Conservation (phyloP, 352 stramenopile genomes). For the Aphanomyces astaci region DNA sequence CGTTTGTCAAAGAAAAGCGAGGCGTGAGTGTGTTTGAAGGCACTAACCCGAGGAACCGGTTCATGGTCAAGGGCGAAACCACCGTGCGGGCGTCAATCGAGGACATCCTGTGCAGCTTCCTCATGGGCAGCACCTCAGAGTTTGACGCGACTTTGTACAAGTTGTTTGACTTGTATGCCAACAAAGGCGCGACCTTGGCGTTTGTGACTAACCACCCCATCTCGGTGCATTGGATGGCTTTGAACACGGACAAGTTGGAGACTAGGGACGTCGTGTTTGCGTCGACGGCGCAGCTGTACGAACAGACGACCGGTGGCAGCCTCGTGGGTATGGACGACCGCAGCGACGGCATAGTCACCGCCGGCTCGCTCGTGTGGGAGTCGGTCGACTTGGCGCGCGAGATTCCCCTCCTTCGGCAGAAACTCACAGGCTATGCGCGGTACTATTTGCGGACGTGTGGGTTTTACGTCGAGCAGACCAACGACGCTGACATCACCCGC, state of each 20-base stretch:
- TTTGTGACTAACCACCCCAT: neutral
- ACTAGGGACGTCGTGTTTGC: slow-evolving; percentile 15
- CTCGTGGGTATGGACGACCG: neutral
- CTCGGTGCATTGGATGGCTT: slow-evolving; percentile 14
- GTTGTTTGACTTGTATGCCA: slow-evolving; percentile 19
- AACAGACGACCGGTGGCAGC: neutral
- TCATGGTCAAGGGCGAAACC: slow-evolving; percentile 12
- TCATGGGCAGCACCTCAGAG: slow-evolving; percentile 8
- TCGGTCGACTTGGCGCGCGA: slow-evolving; percentile 10
- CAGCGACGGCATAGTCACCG: neutral
- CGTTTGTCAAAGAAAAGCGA: slow-evolving; percentile 14
- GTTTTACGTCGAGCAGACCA: slow-evolving; percentile 17
- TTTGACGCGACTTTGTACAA: slow-evolving; percentile 17
- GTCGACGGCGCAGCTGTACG: slow-evolving; percentile 9
- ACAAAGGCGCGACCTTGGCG: slow-evolving; percentile 11
- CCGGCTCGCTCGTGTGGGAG: slow-evolving; percentile 18
- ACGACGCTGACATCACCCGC: slow-evolving; percentile 7
- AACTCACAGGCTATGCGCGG: neutral
- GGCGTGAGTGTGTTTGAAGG: slow-evolving; percentile 15
- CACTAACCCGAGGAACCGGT: slow-evolving; percentile 3
- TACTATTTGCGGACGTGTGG: slow-evolving; percentile 11
- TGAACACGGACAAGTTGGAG: slow-evolving; percentile 22
- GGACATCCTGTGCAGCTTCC: neutral
- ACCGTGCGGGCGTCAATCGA: slow-evolving; percentile 6
- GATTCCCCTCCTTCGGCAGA: slow-evolving; percentile 14